Base-by-base conservation (phyloP, 1,284 basidiomycete genomes). In the Agroathelia rolfsii region DNA sequence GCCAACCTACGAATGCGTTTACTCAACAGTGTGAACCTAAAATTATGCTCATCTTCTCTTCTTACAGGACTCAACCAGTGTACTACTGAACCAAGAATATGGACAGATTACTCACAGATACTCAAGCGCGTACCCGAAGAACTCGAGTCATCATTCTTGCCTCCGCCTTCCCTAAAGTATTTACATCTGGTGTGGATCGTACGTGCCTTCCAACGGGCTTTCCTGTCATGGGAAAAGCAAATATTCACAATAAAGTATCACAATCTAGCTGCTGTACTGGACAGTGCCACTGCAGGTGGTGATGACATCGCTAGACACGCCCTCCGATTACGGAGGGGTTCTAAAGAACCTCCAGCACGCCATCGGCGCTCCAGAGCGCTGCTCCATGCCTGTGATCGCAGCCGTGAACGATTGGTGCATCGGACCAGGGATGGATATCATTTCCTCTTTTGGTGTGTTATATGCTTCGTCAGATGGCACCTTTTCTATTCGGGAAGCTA, bases 401-500 rank as follows among this genome's bases (percentile, higher is more conserved):
- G 89, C 92, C 0, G 62, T 85, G 1, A 81, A 92, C 48, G 88
- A 89, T 0, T 52, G 76, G 5, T 72, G 76, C 7, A 56, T 84
- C 30, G 92, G 92, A 0, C 67, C 93, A 0, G 86, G 72, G 0
- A 58, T 82, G 3, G 79, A 97, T 54, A 70, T 94, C 40, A 67
- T 85, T 10, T 62, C 69, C 0, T 80, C 83, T 0, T 88, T 86
- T 50, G 92, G 95, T 51, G 68, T 95, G 8, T 69, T 90, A 0
- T 78, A 83, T 41, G 76, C 79, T 1, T 69, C 84, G 0, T 59
- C 69, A 0, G 64, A 77, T 41, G 56, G 74, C 0, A 48, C 51
- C 2, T 88, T 95, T 49, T 71, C 74, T 11, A 85, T 95, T 58
- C 49, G 88, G 85, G 90, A 96, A 68, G 83, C 90, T 5, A 87